Evolutionary conservation across 2,329 filamentous ascomycete species (phyloP).

Genomic region (Aaosphaeria pasadenensis): DNA sequence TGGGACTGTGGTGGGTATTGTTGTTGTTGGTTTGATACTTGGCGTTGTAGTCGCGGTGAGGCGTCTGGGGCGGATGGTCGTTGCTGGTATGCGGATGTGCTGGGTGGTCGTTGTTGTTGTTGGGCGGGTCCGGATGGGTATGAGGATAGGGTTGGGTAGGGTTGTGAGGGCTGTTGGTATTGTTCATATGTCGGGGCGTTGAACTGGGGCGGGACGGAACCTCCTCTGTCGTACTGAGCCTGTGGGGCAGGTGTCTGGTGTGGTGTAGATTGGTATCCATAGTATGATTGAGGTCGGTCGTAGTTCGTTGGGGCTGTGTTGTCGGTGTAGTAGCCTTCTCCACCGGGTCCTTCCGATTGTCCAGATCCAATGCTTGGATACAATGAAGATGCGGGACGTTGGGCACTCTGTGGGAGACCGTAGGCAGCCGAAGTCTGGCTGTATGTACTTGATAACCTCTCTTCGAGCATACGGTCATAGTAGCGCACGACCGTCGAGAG

Average conservation of each 20-base stretch:
- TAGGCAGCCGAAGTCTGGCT: constrained; percentile 62
- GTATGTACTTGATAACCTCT: constrained; percentile 89
- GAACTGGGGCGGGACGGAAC: constrained; percentile 23
- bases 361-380: constrained; percentile 64
- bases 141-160: constrained; percentile 29
- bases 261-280: constrained; percentile 38
- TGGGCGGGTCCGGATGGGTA: constrained; percentile 11
- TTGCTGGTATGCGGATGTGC: constrained; percentile 22
- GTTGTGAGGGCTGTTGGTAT: constrained; percentile 33
- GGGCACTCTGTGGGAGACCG: constrained; percentile 30
- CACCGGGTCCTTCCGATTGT: constrained; percentile 45
- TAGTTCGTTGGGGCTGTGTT: constrained; percentile 54
- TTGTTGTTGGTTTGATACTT: constrained; percentile 29
- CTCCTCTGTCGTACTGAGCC: constrained; percentile 33
- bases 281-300: constrained; percentile 52
- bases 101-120: constrained; percentile 22
- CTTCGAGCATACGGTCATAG: constrained; percentile 97
- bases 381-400: constrained; percentile 53
- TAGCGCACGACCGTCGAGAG: constrained; percentile 94
- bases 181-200: constrained; percentile 22
- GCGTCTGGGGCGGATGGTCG: constrained; percentile 15
- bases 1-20: constrained; percentile 31
- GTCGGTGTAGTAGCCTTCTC: constrained; percentile 80
- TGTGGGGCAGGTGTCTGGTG: constrained; percentile 43
- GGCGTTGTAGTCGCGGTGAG: constrained; percentile 37